Evolutionary conservation across 768 basidiomycete genomes (phyloP).

Genomic region (Cubamyces sp.): DNA sequence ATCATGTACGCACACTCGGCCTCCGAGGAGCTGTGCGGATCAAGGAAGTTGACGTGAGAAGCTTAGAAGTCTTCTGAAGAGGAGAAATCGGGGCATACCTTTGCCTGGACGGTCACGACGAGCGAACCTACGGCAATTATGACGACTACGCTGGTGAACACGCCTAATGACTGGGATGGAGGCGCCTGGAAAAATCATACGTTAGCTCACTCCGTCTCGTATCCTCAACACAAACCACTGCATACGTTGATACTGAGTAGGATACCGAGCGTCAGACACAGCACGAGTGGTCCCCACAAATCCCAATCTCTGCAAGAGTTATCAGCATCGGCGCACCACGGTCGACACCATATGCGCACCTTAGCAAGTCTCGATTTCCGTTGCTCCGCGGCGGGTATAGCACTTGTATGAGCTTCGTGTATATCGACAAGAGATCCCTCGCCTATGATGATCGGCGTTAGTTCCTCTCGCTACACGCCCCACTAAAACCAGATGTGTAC

Average conservation of each 20-base stretch:
- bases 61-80: not conserved
- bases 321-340: not conserved
- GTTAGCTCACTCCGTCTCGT: too few species aligned
- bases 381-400: conserved; percentile 79
- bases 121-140: conserved; percentile 91
- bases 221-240: not conserved
- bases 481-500: conserved; percentile 36
- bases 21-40: conserved; percentile 70
- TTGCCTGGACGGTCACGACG: conserved; percentile 94
- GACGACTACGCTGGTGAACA: conserved; percentile 94
- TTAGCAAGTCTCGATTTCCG: conserved; percentile 77
- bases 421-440: conserved; percentile 89
- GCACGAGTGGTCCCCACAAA: conserved; percentile 92
- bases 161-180: conserved; percentile 75
- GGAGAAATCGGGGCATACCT: conserved; percentile 49
- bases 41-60: conserved; percentile 5
- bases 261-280: conserved; percentile 78
- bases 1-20: conserved; percentile 65
- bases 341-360: conserved; percentile 46
- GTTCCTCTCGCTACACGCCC: not conserved
- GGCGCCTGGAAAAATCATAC: conserved; percentile 62
- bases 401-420: conserved; percentile 91
- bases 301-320: conserved; percentile 82
- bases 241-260: conserved; percentile 85
- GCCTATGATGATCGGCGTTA: conserved; percentile 51